These are phyloP conservation scores for Medicago lupulina DNA, from an alignment of 306 rosid genomes.

Conservation along the genomic window DNA sequence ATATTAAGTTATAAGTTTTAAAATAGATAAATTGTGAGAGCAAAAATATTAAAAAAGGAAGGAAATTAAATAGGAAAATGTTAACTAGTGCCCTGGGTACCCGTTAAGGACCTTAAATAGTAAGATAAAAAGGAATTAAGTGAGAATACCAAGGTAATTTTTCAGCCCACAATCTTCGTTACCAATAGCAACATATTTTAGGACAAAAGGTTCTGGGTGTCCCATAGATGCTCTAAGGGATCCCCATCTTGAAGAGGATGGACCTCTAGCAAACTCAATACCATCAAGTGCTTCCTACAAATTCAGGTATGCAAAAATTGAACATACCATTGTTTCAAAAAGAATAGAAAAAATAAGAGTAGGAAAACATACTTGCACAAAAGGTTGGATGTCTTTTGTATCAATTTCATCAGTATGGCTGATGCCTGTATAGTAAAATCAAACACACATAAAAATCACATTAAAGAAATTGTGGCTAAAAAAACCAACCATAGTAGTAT, in stretches of 20 bases:
- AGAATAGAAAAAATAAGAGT: neutral
- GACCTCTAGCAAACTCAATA: constrained; percentile 89
- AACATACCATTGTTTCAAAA: neutral
- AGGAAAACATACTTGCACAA: constrained; percentile 67
- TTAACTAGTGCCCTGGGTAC: too few relatives aligned
- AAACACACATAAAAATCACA: neutral
- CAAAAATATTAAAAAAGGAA: too few relatives aligned
- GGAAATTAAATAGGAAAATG: too few relatives aligned
- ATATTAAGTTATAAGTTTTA: too few relatives aligned
- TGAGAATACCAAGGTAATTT: constrained; percentile 61
- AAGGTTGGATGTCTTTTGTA: constrained; percentile 60
- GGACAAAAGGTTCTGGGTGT: constrained; percentile 76
- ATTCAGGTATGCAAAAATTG: neutral
- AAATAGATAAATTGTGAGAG: too few relatives aligned
- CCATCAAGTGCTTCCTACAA: constrained; percentile 89
- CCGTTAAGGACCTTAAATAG: too few relatives aligned
- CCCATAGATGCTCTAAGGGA: constrained; percentile 82
- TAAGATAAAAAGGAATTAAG: too few relatives aligned
- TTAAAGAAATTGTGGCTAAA: neutral
- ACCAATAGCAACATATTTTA: constrained; percentile 77
- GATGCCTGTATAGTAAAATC: constrained; percentile 55
- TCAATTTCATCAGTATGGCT: constrained; percentile 78
- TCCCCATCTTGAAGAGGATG: constrained; percentile 71
- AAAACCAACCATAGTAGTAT: neutral
- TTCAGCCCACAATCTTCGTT: constrained; percentile 80